Conservation (phyloP, 306 rosid genomes). For the Dalbergia oliveri region DNA sequence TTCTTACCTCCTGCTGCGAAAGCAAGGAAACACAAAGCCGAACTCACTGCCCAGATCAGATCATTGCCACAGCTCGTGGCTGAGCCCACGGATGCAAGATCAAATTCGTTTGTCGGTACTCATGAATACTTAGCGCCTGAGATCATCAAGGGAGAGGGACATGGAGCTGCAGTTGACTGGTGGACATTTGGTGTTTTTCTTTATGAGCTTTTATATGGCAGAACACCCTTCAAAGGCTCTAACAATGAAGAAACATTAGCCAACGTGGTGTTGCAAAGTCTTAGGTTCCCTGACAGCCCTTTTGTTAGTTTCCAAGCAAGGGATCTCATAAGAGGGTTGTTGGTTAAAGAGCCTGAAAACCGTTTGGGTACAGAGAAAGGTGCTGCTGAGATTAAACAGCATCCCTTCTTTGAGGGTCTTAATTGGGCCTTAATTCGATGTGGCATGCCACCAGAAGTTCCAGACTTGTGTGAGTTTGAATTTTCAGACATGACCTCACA, state of each 20-base stretch:
- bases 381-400: conserved; percentile 88
- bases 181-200: conserved; percentile 95
- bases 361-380: conserved; percentile 88
- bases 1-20: conserved; percentile 68
- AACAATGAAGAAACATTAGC: conserved; percentile 83
- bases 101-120: conserved; percentile 93
- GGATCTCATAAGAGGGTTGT: conserved; percentile 83
- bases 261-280: conserved; percentile 78
- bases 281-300: conserved; percentile 75
- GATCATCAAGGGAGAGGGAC: conserved; percentile 92
- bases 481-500: conserved; percentile 57
- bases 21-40: conserved; percentile 69
- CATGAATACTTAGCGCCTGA: conserved; percentile 95
- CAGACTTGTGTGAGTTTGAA: conserved; percentile 68
- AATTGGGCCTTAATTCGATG: conserved; percentile 93
- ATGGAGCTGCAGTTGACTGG: conserved; percentile 97
- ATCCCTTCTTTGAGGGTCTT: conserved; percentile 87
- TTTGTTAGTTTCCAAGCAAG: conserved; percentile 74
- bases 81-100: conserved; percentile 86
- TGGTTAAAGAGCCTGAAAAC: conserved; percentile 82
- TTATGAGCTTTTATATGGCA: conserved; percentile 82
- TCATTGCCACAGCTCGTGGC: conserved; percentile 94
- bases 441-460: conserved; percentile 81
- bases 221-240: conserved; percentile 83
- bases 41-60: conserved; percentile 62